These are phyloP conservation scores for Mangifera indica DNA, from an alignment of 345 rosid genomes.

Conservation along the genomic window DNA sequence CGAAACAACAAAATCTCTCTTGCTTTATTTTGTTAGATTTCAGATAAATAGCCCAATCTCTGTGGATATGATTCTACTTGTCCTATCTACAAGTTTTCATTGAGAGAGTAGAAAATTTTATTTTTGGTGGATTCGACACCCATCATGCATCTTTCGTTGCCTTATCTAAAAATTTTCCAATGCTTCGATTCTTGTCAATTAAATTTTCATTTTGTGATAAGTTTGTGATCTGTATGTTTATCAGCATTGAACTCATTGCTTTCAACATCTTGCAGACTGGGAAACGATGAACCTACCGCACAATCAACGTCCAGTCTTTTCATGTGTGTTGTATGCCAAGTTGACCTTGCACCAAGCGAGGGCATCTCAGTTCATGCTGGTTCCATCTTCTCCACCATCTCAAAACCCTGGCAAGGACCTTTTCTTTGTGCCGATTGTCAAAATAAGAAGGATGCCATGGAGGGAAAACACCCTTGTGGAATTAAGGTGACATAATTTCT, in stretches of 20 bases:
- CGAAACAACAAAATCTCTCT: too few species aligned
- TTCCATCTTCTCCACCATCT: constrained; percentile 60
- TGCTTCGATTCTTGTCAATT: not conserved
- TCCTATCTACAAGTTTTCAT: too few species aligned
- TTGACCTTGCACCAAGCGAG: constrained; percentile 72
- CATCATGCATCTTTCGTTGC: too few species aligned
- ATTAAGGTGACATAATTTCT: constrained; percentile 53
- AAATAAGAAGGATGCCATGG: constrained; percentile 88
- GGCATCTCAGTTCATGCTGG: constrained; percentile 87
- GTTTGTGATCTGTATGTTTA: not conserved
- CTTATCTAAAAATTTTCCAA: not conserved
- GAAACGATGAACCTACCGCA: constrained; percentile 40
- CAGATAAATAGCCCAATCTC: too few species aligned
- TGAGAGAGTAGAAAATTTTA: too few species aligned
- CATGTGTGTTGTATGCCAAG: constrained; percentile 76
- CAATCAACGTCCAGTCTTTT: constrained; percentile 64
- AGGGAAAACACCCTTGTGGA: constrained; percentile 83
- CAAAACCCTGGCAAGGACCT: constrained; percentile 91
- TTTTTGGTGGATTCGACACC: too few species aligned
- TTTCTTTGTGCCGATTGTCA: constrained; percentile 79
- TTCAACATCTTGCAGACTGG: constrained; percentile 47
- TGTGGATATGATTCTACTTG: too few species aligned
- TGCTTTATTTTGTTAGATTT: too few species aligned
- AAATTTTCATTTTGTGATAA: not conserved
- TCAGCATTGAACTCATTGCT: not conserved